Evolutionary conservation across 1,139 yeast species (phyloP).

Genomic region (Zygosaccharomyces sapae): DNA sequence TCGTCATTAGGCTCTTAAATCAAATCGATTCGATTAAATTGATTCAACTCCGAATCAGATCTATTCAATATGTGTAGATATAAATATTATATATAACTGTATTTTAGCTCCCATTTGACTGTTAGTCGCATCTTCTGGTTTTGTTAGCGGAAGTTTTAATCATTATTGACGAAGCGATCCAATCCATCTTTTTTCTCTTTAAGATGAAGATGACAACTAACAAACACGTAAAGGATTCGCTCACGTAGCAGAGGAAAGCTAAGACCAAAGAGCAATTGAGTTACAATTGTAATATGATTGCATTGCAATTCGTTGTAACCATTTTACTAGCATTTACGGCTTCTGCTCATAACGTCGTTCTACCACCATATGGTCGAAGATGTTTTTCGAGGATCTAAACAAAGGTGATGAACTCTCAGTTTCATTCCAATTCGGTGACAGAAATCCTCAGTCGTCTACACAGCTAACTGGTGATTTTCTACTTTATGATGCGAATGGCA

Average conservation of each 20-base stretch:
- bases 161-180: conserved; percentile 1
- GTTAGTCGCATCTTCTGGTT: conserved; percentile 2
- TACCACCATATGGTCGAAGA: conserved; percentile 81
- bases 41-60: neutral
- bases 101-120: conserved; percentile 16
- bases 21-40: neutral
- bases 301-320: conserved; percentile 14
- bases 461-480: conserved; percentile 76
- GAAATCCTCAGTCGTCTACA: conserved; percentile 73
- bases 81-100: conserved; percentile 16
- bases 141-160: neutral
- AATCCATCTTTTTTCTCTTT: neutral
- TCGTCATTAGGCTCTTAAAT: conserved; percentile 2
- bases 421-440: conserved; percentile 89
- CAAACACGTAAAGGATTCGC: conserved; percentile 4
- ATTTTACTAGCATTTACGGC: conserved; percentile 23
- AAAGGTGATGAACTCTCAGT: conserved; percentile 83
- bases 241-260: neutral
- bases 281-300: conserved; percentile 1
- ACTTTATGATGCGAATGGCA: conserved; percentile 37
- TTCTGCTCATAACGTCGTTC: conserved; percentile 71
- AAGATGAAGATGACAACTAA: neutral
- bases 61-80: conserved; percentile 7
- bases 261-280: neutral
- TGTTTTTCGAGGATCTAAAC: conserved; percentile 82